Evolutionary conservation across 495 filamentous ascomycete genomes (phyloP).

Genomic region (Astrothelium subdiscretum): DNA sequence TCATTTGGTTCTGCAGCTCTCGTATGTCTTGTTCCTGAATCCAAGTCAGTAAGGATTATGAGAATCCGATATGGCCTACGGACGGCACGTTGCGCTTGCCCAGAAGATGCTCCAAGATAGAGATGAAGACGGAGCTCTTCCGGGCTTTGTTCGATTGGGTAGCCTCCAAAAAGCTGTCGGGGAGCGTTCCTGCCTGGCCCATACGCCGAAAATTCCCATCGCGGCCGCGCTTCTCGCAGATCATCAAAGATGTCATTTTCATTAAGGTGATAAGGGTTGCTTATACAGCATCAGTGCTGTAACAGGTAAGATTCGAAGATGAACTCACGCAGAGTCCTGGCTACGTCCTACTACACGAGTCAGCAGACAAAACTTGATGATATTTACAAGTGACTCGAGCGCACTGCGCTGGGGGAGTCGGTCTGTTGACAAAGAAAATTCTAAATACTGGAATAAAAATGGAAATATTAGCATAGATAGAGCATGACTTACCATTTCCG

Average conservation of each 20-base stretch:
- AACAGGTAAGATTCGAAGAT: background rate
- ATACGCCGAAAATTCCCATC: slow-evolving; percentile 79
- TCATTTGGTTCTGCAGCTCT: slow-evolving; percentile 42
- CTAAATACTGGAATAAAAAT: background rate
- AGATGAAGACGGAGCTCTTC: slow-evolving; percentile 69
- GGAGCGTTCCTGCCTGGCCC: slow-evolving; percentile 61
- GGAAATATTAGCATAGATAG: too few species aligned
- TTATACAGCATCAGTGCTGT: background rate
- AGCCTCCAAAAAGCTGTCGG: slow-evolving; percentile 67
- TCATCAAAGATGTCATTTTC: slow-evolving; percentile 48
- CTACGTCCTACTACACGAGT: background rate
- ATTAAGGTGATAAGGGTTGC: slow-evolving; percentile 37
- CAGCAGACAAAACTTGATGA: background rate
- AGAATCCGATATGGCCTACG: background rate
- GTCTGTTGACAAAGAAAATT: background rate
- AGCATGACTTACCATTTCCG: too few species aligned
- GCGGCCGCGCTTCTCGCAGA: slow-evolving; percentile 54
- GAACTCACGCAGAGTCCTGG: background rate
- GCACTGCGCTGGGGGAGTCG: too few species aligned
- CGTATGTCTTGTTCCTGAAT: slow-evolving; percentile 50
- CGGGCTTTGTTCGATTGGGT: slow-evolving; percentile 65
- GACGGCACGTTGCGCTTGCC: slow-evolving; percentile 39
- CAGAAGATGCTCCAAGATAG: slow-evolving; percentile 44
- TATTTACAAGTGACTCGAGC: too few species aligned
- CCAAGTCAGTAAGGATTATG: background rate